Base-by-base conservation (phyloP, 2,329 filamentous ascomycete species). In the Arthrobotrys conoides region DNA sequence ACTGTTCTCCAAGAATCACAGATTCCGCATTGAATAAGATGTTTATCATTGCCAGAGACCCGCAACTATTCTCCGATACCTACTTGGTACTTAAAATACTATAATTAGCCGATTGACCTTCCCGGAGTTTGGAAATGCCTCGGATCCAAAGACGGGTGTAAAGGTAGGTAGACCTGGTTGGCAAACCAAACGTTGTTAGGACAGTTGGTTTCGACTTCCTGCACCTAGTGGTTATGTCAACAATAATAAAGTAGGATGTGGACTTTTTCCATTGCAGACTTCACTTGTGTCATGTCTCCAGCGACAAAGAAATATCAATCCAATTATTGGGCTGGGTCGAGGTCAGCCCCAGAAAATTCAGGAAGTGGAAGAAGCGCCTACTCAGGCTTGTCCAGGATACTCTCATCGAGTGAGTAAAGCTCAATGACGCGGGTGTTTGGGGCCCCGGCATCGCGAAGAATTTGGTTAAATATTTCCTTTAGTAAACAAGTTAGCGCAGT, bases 1-100 rank as follows among this genome's bases (percentile, higher is more conserved):
- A 87, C 76, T 91, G 87, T n/a, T 89, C 85, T 3, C 94, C 93
- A 5, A 97, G 87, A 10, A 90, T 85, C 2, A 93, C 84, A 0
- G 86, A 87, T 0, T 89, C 86, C 24, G 90, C 88, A 83, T 98
- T 98, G 89, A 97, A 96, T 83, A 97, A 86, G 77, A 97, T 97
- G 82, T 98, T 98, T 81, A 97, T 88, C 81, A 98, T 87, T 2
- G 96, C 94, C 55, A 97, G 90, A n/a, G 93, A 96, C 20, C 93
- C 96, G 84, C 96, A 99, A 27, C 93, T 91, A 84, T 97, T 97
- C 70, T 89, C 88, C 0, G 90, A 91, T 0, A 92, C 93, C 91
- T 95, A 79, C 27, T 6, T 3, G 27, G 27, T 30, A 30, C 27
- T 6, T n/a, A n/a, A n/a, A n/a, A 20, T n/a, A 30, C 3, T n/a